Conservation (phyloP, 2,329 filamentous ascomycete species). For the Epichloe brachyelytri region DNA sequence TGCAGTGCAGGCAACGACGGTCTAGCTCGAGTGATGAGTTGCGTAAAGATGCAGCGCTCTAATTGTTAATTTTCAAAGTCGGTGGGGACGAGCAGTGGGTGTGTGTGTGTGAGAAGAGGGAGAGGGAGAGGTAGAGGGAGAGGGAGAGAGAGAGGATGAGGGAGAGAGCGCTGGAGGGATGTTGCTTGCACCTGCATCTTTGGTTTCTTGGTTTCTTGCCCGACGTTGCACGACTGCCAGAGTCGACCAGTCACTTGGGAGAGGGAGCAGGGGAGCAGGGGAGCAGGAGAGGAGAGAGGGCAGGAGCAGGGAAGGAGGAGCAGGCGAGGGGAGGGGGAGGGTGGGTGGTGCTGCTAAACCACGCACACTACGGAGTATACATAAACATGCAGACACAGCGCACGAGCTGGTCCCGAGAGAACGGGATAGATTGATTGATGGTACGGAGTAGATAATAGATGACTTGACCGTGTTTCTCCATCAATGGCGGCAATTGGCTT, state of each 20-base stretch:
- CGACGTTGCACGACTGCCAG: slow-evolving; percentile 7
- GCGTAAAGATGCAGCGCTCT: too few species aligned
- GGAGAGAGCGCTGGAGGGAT: slow-evolving; percentile 5
- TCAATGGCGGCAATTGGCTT: not conserved
- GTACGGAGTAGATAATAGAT: not conserved
- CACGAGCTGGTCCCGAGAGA: slow-evolving; percentile 8
- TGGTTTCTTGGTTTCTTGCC: slow-evolving; percentile 2
- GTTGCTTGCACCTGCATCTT: slow-evolving; percentile 3
- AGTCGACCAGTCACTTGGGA: not conserved
- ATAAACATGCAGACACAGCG: slow-evolving; percentile 2
- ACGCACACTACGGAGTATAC: not conserved
- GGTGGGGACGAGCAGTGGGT: too few species aligned
- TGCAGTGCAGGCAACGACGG: too few species aligned
- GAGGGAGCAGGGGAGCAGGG: not conserved
- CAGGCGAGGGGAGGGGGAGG: not conserved
- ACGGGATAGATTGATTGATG: slow-evolving; percentile 2
- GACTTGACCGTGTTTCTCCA: not conserved
- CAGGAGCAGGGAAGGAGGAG: not conserved
- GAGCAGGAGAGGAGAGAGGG: not conserved
- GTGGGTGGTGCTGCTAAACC: not conserved
- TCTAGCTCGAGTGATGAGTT: too few species aligned
- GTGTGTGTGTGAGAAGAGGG: too few species aligned
- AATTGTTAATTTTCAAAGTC: too few species aligned
- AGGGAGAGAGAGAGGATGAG: too few species aligned
- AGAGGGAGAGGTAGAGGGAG: too few species aligned